Base-by-base conservation (phyloP, 2,329 filamentous ascomycete species). In the Penicillium sp. region DNA sequence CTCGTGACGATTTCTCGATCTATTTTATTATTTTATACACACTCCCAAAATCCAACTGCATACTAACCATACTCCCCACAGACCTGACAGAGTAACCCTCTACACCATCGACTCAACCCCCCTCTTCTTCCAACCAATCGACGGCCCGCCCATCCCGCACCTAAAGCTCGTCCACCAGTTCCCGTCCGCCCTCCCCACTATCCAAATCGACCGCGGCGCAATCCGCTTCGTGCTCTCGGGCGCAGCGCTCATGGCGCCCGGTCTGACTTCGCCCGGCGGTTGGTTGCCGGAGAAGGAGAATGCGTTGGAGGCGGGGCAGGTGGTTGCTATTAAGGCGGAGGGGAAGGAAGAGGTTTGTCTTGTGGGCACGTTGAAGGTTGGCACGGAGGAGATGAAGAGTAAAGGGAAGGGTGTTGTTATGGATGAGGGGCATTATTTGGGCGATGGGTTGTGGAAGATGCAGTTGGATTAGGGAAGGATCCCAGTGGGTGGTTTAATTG, bases 201-300 rank as follows among this genome's bases (percentile, higher is more conserved):
- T 99, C 54, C 88, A 92, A 55, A 96, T 97, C 73, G 94, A 99
- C 75, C 86, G 94, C 46, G 94, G 94, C 58, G 94, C 94, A 5
- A 97, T 99, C 69, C 90, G 94, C 57, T 99, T 99, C 77, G 93
- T 99, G 23, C 84, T 99, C 1, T 90, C 87, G 1, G 94, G 94
- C 40, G 94, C 94, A 1, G 91, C 93, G 13, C 87, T 99, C 59
- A 99, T 99, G 94, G 93, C 92, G 1, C 94, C 94, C 0, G 94
- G 94, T 0, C 75, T 99, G 65, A 99, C 94, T 24, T 91, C 87
- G 18, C 76, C 86, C 0, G 94, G 94, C 0, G 94, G 94, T 0
- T 75, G 90, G 44, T 75, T 99, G 67, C 94, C 94, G 0, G 77
- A 84, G 58, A 68, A 72, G 1, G 77, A 79, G 53, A 60, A 76